A percentile compares a stretch with the other conserved stretches of the same genome.
phyloP scores from a whole-genome alignment of 192 early-diverging fungal genomes.

The Backusella westeae region DNA sequence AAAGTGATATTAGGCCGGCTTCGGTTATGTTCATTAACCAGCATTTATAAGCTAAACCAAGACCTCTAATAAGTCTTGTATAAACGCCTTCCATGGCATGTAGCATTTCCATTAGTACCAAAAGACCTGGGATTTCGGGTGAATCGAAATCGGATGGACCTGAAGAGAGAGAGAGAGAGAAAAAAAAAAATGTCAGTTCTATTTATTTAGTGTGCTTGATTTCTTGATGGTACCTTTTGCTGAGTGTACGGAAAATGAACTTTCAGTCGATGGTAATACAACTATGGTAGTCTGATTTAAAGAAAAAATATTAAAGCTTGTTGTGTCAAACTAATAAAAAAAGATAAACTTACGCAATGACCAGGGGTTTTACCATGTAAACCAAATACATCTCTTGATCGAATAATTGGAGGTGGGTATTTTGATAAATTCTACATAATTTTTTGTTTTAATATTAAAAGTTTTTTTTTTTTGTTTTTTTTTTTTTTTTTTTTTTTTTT shows the following conservation, averaged over 20 bases:
- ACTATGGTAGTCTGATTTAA: background rate
- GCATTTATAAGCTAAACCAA: constrained; percentile 51
- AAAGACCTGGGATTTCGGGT: constrained; percentile 48
- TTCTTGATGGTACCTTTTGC: constrained; percentile 3
- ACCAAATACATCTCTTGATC: constrained; percentile 9
- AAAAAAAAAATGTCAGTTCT: background rate
- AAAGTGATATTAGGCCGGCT: constrained; percentile 44
- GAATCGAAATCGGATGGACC: constrained; percentile 47
- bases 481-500: no score
- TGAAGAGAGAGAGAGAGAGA: background rate
- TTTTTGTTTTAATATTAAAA: background rate
- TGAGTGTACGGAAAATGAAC: constrained; percentile 13
- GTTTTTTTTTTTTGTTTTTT: background rate
- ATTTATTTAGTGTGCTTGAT: background rate
- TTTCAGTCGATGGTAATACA: constrained; percentile 2
- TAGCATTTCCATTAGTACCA: constrained; percentile 51
- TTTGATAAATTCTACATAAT: background rate
- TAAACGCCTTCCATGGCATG: constrained; percentile 56
- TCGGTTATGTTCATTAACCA: constrained; percentile 40
- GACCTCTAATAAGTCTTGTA: constrained; percentile 53
- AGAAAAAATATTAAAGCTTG: background rate
- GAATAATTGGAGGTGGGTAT: constrained; percentile 2
- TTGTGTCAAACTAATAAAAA: background rate
- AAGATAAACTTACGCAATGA: background rate
- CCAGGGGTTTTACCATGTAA: background rate